A percentile compares a stretch with the other conserved stretches of the same genome.
Conservation (phyloP, 2,329 filamentous ascomycete genomes). For the Acephala macrosclerotiorum region DNA sequence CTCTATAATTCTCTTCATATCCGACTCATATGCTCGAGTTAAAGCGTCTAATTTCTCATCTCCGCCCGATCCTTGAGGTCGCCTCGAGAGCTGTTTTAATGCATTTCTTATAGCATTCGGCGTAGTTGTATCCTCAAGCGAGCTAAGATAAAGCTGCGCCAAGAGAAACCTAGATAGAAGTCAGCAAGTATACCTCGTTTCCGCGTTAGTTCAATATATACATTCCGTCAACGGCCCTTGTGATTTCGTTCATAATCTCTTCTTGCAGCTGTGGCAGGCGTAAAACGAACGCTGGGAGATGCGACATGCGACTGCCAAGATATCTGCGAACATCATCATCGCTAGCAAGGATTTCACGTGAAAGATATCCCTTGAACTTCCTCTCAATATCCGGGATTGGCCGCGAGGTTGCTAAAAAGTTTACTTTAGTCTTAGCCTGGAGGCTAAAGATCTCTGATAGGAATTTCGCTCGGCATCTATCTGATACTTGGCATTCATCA, state of each 20-base stretch:
- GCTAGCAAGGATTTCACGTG: slow-evolving; percentile 43
- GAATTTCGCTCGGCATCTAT: slow-evolving; percentile 29
- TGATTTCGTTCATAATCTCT: slow-evolving; percentile 29
- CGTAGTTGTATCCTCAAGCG: slow-evolving; percentile 44
- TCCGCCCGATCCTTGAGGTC: slow-evolving; percentile 46
- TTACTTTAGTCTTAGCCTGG: slow-evolving; percentile 27
- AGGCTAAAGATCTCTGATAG: slow-evolving; percentile 39
- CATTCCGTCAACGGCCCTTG: slow-evolving; percentile 36
- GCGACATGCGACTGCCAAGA: slow-evolving; percentile 36
- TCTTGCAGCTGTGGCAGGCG: slow-evolving; percentile 29
- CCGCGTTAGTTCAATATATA: slow-evolving; percentile 7
- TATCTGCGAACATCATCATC: slow-evolving; percentile 43
- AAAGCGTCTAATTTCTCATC: no score
- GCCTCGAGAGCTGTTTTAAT: slow-evolving; percentile 44
- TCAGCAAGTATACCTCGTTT: slow-evolving; percentile 20
- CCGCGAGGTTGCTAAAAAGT: slow-evolving; percentile 45
- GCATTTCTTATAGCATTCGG: slow-evolving; percentile 44
- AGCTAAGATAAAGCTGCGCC: slow-evolving; percentile 32
- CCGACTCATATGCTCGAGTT: slow-evolving; percentile 49
- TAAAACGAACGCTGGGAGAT: slow-evolving; percentile 29
- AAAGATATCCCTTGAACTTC: slow-evolving; percentile 28
- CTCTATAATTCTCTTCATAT: slow-evolving; percentile 53
- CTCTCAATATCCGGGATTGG: slow-evolving; percentile 36
- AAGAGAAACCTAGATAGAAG: slow-evolving; percentile 44
- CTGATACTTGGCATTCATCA: slow-evolving; percentile 29